These are phyloP conservation scores for Colletotrichum chrysophilum DNA, from an alignment of 2,329 filamentous ascomycete species.

Conservation along the genomic window DNA sequence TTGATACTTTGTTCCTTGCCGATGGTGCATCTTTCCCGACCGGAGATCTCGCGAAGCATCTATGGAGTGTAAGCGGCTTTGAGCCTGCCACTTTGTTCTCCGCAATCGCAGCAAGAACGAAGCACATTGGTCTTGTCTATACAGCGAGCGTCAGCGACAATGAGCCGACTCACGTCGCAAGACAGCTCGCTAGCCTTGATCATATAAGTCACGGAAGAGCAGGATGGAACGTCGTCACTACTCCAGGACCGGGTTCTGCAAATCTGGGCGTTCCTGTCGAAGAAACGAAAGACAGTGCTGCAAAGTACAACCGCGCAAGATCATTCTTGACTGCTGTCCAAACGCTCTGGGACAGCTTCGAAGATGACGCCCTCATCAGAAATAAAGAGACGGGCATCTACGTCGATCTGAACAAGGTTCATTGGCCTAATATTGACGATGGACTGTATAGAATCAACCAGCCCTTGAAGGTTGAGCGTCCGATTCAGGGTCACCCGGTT, in stretches of 20 bases:
- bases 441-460: background rate
- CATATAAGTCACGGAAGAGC: background rate
- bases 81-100: background rate
- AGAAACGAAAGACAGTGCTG: background rate
- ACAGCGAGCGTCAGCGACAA: slow-evolving; percentile 9
- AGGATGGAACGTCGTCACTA: background rate
- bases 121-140: background rate
- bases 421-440: slow-evolving; percentile 2
- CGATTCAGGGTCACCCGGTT: slow-evolving; percentile 4
- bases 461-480: slow-evolving; percentile 8
- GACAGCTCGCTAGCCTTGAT: background rate
- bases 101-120: background rate
- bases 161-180: background rate
- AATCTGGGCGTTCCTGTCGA: background rate
- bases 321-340: background rate
- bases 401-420: background rate
- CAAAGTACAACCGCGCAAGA: background rate
- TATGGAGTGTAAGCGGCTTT: background rate
- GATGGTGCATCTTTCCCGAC: background rate
- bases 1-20: slow-evolving; percentile 5
- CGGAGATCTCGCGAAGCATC: background rate
- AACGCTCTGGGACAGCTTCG: background rate
- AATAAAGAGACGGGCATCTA: background rate
- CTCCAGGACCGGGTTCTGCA: background rate
- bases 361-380: background rate